Evolutionary conservation across 1,284 basidiomycete species (phyloP).

Genomic region (Ustilago lituana): DNA sequence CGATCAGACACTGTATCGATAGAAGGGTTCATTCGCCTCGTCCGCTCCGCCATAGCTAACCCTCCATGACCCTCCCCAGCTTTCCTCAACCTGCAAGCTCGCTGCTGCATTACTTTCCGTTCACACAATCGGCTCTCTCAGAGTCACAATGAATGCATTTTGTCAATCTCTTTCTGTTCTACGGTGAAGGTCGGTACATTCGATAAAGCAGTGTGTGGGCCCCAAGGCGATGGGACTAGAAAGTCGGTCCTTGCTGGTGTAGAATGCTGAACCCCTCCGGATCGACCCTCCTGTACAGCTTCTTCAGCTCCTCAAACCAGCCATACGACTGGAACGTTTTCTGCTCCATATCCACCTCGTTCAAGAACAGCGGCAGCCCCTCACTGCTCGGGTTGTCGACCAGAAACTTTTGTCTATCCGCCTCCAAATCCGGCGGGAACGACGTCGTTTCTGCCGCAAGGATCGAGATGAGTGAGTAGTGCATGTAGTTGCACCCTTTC

Average conservation of each 20-base stretch:
- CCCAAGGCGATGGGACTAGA: no score
- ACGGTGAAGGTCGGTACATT: no score
- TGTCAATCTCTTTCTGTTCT: no score
- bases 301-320: conserved; percentile 24
- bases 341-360: conserved; percentile 44
- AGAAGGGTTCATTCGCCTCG: conserved; percentile 17
- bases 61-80: not conserved
- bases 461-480: conserved; percentile 17
- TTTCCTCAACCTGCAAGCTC: not conserved
- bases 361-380: conserved; percentile 50
- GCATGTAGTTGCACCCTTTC: conserved; percentile 11
- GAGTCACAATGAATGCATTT: no score
- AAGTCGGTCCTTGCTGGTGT: conserved; percentile 24
- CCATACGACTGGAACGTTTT: conserved; percentile 34
- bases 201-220: no score
- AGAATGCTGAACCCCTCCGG: conserved; percentile 19
- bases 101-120: not conserved
- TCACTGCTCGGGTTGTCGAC: conserved; percentile 5
- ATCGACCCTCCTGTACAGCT: conserved; percentile 33
- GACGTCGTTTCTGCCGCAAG: not conserved
- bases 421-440: conserved; percentile 22
- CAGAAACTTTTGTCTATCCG: conserved; percentile 8
- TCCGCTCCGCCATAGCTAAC: conserved; percentile 10
- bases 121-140: no score
- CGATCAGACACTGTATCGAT: not conserved